Conservation (phyloP, 768 basidiomycete genomes). For the Chalciporus sphaerocephalus region DNA sequence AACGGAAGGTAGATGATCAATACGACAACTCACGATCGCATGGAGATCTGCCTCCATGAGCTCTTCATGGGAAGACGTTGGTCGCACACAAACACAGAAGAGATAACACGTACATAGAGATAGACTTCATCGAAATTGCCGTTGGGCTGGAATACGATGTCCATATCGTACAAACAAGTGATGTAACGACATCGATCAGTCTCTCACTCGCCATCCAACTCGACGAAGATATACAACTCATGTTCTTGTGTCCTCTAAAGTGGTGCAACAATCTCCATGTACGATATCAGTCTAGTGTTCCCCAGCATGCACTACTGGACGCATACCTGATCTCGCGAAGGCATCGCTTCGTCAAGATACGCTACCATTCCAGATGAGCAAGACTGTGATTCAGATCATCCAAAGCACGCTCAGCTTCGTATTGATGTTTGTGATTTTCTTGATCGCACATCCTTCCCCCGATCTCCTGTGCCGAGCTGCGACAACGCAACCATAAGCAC, state of each 20-base stretch:
- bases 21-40: slow-evolving; percentile 68
- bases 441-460: slow-evolving; percentile 89
- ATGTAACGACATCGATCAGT: slow-evolving; percentile 50
- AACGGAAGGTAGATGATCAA: not conserved
- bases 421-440: slow-evolving; percentile 94
- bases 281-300: slow-evolving; percentile 13
- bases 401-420: slow-evolving; percentile 61
- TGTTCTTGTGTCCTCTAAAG: slow-evolving; percentile 99
- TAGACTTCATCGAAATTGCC: slow-evolving; percentile 97
- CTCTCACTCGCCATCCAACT: not conserved
- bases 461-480: slow-evolving; percentile 78
- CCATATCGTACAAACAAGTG: slow-evolving; percentile 97
- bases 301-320: not conserved
- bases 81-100: slow-evolving; percentile 2
- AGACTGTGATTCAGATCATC: not conserved
- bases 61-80: slow-evolving; percentile 69
- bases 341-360: slow-evolving; percentile 95
- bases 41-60: slow-evolving; percentile 99
- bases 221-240: slow-evolving; percentile 35
- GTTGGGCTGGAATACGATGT: slow-evolving; percentile 88
- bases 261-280: slow-evolving; percentile 78
- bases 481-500: slow-evolving; percentile 91
- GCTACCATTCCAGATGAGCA: slow-evolving; percentile 40
- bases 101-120: slow-evolving; percentile 60
- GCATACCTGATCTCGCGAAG: slow-evolving; percentile 87